These are phyloP conservation scores for Microsporum canis DNA, from an alignment of 2,329 filamentous ascomycete species.

Conservation along the genomic window DNA sequence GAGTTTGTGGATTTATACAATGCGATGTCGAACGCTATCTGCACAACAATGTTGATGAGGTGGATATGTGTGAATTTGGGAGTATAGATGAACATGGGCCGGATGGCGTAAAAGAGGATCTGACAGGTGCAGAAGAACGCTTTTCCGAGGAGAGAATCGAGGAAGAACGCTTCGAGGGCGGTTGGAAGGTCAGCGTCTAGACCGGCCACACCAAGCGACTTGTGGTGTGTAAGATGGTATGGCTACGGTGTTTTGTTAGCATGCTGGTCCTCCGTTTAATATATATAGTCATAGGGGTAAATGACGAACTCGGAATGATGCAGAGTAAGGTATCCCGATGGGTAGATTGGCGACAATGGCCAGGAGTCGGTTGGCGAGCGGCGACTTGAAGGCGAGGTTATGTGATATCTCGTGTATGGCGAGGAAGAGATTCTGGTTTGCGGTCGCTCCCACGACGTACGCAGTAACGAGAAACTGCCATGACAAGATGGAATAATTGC, in stretches of 20 bases:
- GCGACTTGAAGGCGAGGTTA: constrained; percentile 82
- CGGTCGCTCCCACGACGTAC: constrained; percentile 84
- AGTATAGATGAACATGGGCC: constrained; percentile 87
- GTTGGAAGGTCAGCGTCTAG: constrained; percentile 94
- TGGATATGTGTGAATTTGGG: constrained; percentile 80
- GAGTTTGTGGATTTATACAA: constrained; percentile 51
- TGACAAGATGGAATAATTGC: constrained; percentile 66
- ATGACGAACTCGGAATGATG: constrained; percentile 70
- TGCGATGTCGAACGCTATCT: constrained; percentile 64
- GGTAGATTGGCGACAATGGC: constrained; percentile 92
- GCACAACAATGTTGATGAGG: constrained; percentile 64
- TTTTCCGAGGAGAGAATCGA: constrained; percentile 88
- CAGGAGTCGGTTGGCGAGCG: constrained; percentile 68
- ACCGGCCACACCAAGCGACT: constrained; percentile 91
- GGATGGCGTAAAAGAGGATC: constrained; percentile 95
- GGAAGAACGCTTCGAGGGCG: constrained; percentile 76
- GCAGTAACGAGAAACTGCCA: constrained; percentile 76
- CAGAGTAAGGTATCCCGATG: constrained; percentile 91
- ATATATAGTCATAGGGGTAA: neutral
- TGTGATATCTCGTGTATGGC: constrained; percentile 98
- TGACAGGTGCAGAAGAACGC: constrained; percentile 99
- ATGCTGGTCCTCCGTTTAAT: neutral
- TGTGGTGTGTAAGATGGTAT: constrained; percentile 98
- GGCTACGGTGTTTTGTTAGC: constrained; percentile 43
- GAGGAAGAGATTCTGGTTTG: constrained; percentile 97